Evolutionary conservation across 208 protist genomes (phyloP).

Genomic region (Trypanosoma mega): DNA sequence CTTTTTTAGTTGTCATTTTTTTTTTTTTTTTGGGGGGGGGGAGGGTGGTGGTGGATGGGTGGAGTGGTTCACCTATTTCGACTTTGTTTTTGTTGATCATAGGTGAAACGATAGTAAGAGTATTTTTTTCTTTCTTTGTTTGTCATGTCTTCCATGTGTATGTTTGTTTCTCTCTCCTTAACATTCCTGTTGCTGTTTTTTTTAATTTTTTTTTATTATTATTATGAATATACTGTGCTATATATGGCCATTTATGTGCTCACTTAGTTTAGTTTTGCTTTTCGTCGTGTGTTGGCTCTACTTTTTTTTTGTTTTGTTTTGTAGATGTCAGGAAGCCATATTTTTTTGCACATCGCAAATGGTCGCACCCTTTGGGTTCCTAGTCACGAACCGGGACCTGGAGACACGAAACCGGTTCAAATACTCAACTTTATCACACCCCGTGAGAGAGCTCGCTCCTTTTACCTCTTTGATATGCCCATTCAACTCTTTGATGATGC

Average conservation of each 20-base stretch:
- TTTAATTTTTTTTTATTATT: neutral
- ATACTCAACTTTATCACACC: slow-evolving; percentile 69
- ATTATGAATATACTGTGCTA: neutral
- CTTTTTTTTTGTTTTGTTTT: neutral
- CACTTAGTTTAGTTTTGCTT: no score
- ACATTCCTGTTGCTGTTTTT: slow-evolving; percentile 5
- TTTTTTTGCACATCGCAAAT: slow-evolving; percentile 70
- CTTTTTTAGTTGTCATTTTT: no score
- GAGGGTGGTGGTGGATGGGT: no score
- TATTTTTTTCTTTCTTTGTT: neutral
- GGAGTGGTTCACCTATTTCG: no score
- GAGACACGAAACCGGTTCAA: slow-evolving; percentile 60
- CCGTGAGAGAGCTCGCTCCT: slow-evolving; percentile 72
- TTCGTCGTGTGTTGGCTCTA: neutral
- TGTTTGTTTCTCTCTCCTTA: slow-evolving; percentile 12
- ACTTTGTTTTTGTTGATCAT: no score
- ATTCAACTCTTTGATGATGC: slow-evolving; percentile 67
- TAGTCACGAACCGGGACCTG: slow-evolving; percentile 51
- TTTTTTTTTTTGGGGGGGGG: no score
- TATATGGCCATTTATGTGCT: neutral
- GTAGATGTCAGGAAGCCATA: slow-evolving; percentile 26
- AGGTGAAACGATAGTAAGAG: no score
- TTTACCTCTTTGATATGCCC: slow-evolving; percentile 85
- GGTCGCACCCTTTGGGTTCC: slow-evolving; percentile 89
- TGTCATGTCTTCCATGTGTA: neutral